A percentile compares a stretch with the other conserved stretches of the same genome.
phyloP scores from a whole-genome alignment of 78 protist species.

The Dictyostelium purpureum region DNA sequence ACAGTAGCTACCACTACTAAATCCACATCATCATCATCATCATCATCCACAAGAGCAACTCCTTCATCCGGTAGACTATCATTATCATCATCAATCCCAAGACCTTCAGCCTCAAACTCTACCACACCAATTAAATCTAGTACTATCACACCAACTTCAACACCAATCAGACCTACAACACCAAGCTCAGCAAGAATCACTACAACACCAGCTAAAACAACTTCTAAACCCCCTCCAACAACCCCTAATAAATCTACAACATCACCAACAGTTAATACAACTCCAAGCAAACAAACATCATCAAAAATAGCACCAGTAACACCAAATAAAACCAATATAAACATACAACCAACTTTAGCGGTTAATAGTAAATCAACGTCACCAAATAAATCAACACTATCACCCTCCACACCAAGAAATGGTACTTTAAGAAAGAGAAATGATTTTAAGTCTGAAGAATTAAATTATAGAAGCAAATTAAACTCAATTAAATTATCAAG shows the following conservation, averaged over 20 bases:
- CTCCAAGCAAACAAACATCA: neutral
- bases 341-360: neutral
- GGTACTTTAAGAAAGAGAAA: neutral
- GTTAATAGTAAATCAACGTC: neutral
- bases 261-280: constrained; percentile 5
- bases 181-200: neutral
- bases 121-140: neutral
- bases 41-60: neutral
- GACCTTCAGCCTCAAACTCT: neutral
- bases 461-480: neutral
- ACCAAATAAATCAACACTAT: neutral
- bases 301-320: neutral
- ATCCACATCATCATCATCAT: constrained; percentile 1
- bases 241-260: neutral
- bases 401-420: neutral
- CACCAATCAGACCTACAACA: neutral
- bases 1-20: neutral
- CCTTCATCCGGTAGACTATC: constrained; percentile 4
- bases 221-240: neutral
- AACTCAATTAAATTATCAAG: constrained; percentile 7
- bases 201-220: neutral
- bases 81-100: neutral
- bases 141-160: neutral
- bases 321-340: neutral
- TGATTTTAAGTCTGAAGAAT: neutral